Conservation (phyloP, 371 early-diverging fungal genomes). For the Homolaphlyctis polyrhiza region DNA sequence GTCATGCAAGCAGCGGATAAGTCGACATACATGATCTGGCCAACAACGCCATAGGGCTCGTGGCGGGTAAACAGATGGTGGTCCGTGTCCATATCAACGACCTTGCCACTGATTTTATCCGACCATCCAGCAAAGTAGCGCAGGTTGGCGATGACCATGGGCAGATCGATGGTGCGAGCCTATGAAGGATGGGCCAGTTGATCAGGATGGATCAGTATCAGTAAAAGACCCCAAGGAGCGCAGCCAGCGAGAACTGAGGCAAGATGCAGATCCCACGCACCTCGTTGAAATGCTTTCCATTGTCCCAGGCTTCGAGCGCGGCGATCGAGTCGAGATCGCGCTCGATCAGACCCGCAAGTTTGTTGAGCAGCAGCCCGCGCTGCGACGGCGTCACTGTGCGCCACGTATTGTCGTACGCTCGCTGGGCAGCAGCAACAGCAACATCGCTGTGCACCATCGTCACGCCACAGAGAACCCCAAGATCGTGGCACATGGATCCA, state of each 20-base stretch:
- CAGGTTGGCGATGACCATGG: slow-evolving; percentile 2
- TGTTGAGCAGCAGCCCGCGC: slow-evolving; percentile 40
- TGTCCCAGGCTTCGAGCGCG: slow-evolving; percentile 73
- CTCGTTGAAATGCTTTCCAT: slow-evolving; percentile 73
- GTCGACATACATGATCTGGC: slow-evolving; percentile 26
- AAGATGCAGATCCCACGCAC: too few relatives aligned
- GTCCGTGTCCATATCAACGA: slow-evolving; percentile 16
- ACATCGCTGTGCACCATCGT: too few relatives aligned
- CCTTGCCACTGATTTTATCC: slow-evolving; percentile 31
- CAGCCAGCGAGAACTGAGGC: too few relatives aligned
- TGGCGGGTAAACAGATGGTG: slow-evolving; percentile 23
- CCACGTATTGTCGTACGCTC: slow-evolving; percentile 50
- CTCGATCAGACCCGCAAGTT: slow-evolving; percentile 71
- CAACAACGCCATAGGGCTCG: slow-evolving; percentile 37
- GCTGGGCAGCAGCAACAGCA: slow-evolving; percentile 69
- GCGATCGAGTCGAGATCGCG: slow-evolving; percentile 66
- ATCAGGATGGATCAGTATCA: too few relatives aligned
- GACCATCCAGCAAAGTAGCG: slow-evolving; percentile 39
- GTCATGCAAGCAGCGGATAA: background rate
- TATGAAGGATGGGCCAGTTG: too few relatives aligned
- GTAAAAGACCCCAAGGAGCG: too few relatives aligned
- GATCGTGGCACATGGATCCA: too few relatives aligned
- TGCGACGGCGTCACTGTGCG: slow-evolving; percentile 15
- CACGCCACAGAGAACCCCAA: too few relatives aligned
- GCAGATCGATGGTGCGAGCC: slow-evolving; percentile 14